Base-by-base conservation (phyloP, 169 alveolate species). In the Amoebophrya sp. region DNA sequence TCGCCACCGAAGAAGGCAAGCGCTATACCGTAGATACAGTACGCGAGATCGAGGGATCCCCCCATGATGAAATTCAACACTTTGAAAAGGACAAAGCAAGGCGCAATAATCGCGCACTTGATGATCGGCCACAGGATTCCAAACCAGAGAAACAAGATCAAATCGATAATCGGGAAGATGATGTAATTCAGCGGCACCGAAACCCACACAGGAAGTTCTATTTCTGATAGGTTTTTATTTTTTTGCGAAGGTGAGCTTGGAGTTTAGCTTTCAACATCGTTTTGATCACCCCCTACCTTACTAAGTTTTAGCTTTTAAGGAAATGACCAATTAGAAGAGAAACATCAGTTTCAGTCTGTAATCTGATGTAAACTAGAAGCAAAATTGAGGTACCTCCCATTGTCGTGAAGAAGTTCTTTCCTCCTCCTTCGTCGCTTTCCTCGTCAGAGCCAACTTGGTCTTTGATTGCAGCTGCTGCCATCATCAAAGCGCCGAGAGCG, bases 401-500 rank as follows among this genome's bases (percentile, higher is more conserved):
- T 26, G 18, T 36, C 83, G n/a, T 6, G n/a, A 65, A 65, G 33
- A 10, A 12, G 39, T 65, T 29, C 83, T 65, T 65, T 6, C 38
- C 38, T 36, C n/a, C 38, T 36, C 83, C 83, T 29, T 65, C 83
- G 83, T 65, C 83, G 83, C n/a, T 36, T 29, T 65, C 83, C 83
- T 65, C 83, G 3, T 65, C 83, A 6, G 83, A 29, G 36, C 2
- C 36, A 65, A 65, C 83, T 6, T n/a, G n/a, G n/a, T n/a, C n/a
- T n/a, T n/a, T n/a, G n/a, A n/a, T n/a, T n/a, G n/a, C 83, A 6
- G 36, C 0, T 0, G 83, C 83, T 29, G n/a, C 83, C 83, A 65
- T 65, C 83, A 65, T 65, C 83, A 65, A 36, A 29, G 83, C 83
- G 36, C 83, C 83, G 33, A 65, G 83, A 29, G 83, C 83, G 83